Base-by-base conservation (phyloP, 1,284 basidiomycete species). In the Ustilago lituana region DNA sequence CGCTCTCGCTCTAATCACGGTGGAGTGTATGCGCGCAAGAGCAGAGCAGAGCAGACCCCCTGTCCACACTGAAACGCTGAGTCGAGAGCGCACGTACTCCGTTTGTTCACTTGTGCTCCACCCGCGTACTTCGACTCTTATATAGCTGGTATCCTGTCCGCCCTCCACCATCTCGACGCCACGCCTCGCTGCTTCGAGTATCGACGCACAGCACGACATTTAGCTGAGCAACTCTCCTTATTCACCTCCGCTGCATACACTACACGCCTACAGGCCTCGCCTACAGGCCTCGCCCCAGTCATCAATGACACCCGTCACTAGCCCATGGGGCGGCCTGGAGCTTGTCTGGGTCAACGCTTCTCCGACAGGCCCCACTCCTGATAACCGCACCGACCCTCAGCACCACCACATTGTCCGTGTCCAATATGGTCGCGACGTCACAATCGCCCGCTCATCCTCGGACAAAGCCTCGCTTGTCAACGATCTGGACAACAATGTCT, bases 311-410 rank as follows among this genome's bases (percentile, higher is more conserved):
- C n/a, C n/a, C n/a, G n/a, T n/a, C n/a, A n/a, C n/a, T n/a, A 29
- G 27, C 12, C 7, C 27, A 29, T 12, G 7, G 12, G 27, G 27
- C 12, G 62, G 46, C 8, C 11, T 59, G 24, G 65, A 68, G 45
- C 52, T 68, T 14, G 37, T 58, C 20, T 68, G 65, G 65, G 44
- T 59, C 46, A 68, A 68, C 24, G 27, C 59, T 1, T 68, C 65
- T 7, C 31, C 50, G 6, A 29, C 11, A 10, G 65, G 65, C 7
- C 59, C 65, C 8, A 44, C 40, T 15, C 7, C 24, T 4, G 31
- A 9, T 15, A 36, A 24, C 20, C 15, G 22, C 20, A 11, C 19
- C 17, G 35, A 58, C 5, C 24, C 55, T 5, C 5, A 12, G 8
- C 14, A 37, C 14, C n/a, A 44, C n/a, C 44, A 37, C 12, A 32